These are phyloP conservation scores for Malania oleifera DNA, from an alignment of 164 flowering plant genomes.

Conservation along the genomic window DNA sequence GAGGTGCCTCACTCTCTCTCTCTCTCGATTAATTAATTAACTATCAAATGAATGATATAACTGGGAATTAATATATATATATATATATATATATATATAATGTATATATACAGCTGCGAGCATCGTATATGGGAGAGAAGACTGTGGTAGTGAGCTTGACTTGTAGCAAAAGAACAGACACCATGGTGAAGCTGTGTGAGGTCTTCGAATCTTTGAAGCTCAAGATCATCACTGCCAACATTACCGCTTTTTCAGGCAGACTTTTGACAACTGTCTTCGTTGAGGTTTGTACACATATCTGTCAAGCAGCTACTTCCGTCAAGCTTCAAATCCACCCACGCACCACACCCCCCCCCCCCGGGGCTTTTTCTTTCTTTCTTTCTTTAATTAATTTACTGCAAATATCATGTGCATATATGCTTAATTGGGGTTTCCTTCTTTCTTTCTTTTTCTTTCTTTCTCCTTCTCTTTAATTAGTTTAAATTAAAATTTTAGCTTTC, in stretches of 20 bases:
- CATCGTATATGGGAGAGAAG: conserved; percentile 56
- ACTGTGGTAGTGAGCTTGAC: conserved; percentile 58
- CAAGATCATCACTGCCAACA: conserved; percentile 62
- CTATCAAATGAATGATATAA: background rate
- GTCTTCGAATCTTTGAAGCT: conserved; percentile 73
- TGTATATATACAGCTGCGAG: conserved; percentile 67
- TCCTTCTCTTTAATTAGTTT: too few relatives aligned
- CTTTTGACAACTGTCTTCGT: conserved; percentile 65
- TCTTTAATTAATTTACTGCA: too few relatives aligned
- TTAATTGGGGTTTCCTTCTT: too few relatives aligned
- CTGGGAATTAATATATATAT: too few relatives aligned
- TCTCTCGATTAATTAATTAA: background rate
- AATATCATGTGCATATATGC: too few relatives aligned
- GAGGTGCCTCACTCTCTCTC: conserved; percentile 35
- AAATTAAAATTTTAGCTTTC: too few relatives aligned
- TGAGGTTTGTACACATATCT: conserved; percentile 76
- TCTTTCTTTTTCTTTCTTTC: too few relatives aligned
- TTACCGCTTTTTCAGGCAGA: conserved; percentile 59
- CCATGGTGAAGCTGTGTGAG: conserved; percentile 73
- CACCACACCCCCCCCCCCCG: too few relatives aligned
- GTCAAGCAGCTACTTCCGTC: too few relatives aligned
- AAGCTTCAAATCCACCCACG: too few relatives aligned
- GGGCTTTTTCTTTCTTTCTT: too few relatives aligned
- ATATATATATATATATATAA: too few relatives aligned
- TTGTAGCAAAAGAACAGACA: conserved; percentile 62